phyloP scores from a whole-genome alignment of 2,329 filamentous ascomycete genomes.

The Monascus ruber region DNA sequence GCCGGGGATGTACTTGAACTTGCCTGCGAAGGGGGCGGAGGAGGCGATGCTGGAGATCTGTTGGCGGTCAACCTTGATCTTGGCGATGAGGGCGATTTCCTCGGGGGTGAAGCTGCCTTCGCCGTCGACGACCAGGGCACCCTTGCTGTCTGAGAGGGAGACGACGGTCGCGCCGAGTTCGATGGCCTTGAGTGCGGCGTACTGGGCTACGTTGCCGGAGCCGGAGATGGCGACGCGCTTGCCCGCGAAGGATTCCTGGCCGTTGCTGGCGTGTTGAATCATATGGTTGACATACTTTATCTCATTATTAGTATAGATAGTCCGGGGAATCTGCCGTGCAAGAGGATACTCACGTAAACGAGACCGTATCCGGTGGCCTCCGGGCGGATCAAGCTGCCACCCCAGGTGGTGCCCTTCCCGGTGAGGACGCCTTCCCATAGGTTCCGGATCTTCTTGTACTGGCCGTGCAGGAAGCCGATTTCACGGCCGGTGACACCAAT shows the following conservation, averaged over 20 bases:
- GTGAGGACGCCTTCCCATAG: slow-evolving; percentile 93
- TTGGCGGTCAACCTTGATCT: slow-evolving; percentile 78
- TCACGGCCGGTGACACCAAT: slow-evolving; percentile 89
- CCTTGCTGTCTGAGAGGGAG: slow-evolving; percentile 88
- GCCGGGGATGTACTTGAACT: slow-evolving; percentile 78
- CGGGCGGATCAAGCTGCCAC: slow-evolving; percentile 84
- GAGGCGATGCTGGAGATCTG: slow-evolving; percentile 62
- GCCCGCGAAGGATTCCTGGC: slow-evolving; percentile 72
- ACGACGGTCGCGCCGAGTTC: slow-evolving; percentile 89
- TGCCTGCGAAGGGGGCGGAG: slow-evolving; percentile 43
- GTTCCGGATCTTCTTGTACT: slow-evolving; percentile 81
- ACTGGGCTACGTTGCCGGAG: slow-evolving; percentile 96
- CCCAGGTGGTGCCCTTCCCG: slow-evolving; percentile 88
- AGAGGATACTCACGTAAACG: slow-evolving; percentile 54
- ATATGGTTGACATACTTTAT: slow-evolving; percentile 76
- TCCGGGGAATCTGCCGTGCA: slow-evolving; percentile 4
- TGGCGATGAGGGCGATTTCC: slow-evolving; percentile 66
- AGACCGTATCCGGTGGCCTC: slow-evolving; percentile 96
- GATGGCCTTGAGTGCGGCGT: slow-evolving; percentile 89
- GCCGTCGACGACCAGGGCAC: slow-evolving; percentile 63
- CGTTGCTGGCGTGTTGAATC: slow-evolving; percentile 70
- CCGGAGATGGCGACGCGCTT: slow-evolving; percentile 94
- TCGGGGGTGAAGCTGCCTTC: slow-evolving; percentile 62
- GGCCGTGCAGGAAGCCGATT: slow-evolving; percentile 89
- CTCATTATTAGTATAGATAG: slow-evolving; percentile 2